Percentiles rank a stretch among this genome's conserved stretches.
Conservation (phyloP, 768 basidiomycete genomes). For the Calvatia gigantea region DNA sequence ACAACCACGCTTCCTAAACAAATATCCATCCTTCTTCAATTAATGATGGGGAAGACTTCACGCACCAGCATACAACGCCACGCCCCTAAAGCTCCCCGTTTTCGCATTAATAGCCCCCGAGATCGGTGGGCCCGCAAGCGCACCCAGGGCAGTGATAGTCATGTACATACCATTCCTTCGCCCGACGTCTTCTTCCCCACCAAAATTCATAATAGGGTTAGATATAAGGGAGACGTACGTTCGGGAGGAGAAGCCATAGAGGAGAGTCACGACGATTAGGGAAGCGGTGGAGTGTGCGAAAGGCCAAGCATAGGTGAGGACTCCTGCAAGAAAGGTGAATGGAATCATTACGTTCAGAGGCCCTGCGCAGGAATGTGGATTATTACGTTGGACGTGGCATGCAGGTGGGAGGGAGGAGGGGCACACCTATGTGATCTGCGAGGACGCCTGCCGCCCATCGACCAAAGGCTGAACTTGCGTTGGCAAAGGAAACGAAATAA, state of each 20-base stretch:
- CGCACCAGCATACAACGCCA: slow-evolving; percentile 55
- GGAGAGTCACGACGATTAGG: slow-evolving; percentile 49
- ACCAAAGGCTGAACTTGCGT: slow-evolving; percentile 62
- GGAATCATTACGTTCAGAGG: slow-evolving; percentile 68
- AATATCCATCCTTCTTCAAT: neutral
- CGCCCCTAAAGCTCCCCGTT: slow-evolving; percentile 49
- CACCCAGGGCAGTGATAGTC: slow-evolving; percentile 57
- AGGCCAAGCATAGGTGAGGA: slow-evolving; percentile 72
- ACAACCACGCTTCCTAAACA: neutral
- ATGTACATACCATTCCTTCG: slow-evolving; percentile 63
- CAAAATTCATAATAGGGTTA: slow-evolving; percentile 60
- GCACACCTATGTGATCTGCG: slow-evolving; percentile 52
- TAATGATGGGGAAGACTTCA: slow-evolving; percentile 1
- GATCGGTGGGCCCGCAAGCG: slow-evolving; percentile 68
- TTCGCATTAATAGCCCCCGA: slow-evolving; percentile 62
- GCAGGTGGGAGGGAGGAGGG: neutral
- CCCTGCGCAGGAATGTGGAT: slow-evolving; percentile 36
- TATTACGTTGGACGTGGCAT: no score
- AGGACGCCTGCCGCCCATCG: slow-evolving; percentile 51
- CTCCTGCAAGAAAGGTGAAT: slow-evolving; percentile 50
- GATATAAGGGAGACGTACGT: slow-evolving; percentile 54
- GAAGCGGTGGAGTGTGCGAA: slow-evolving; percentile 41
- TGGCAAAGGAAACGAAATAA: slow-evolving; percentile 67
- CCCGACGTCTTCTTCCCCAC: slow-evolving; percentile 58
- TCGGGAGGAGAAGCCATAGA: slow-evolving; percentile 71